Evolutionary conservation across 129 eudicot species (phyloP), one percentile per base, ranked within the genome.

Genomic region (Glebionis coronaria): DNA sequence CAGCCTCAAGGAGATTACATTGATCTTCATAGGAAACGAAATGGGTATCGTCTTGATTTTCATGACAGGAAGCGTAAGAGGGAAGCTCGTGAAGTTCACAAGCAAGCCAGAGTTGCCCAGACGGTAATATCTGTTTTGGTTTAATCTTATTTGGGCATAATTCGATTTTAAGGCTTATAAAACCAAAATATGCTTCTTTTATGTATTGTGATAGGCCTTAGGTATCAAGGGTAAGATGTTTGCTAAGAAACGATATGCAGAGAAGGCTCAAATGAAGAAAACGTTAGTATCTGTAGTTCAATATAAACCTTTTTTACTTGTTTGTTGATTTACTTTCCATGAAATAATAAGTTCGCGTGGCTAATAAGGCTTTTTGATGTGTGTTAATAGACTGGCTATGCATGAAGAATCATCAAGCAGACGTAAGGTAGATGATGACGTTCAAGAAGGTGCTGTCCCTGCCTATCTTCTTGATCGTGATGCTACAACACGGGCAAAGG

Each of bases 391-490:
- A 38, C 76, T 94, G 83, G 87, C 88, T 54, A 94, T 94, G 99
- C 99, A 94, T 60, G 99, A 94, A 72, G 99, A 94, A 76, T 86
- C 97, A 7, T 80, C 97, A 60, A 78, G 81, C 65, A 81, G 99
- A 78, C 92, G 99, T 73, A 94, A 89, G 90, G 99, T 94, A 52
- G 97, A 94, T 72, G 99, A 94, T 77, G 83, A 88, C 71, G 97
- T 92, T 58, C 87, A 84, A 12, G 99, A 94, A 1, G 99, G 99
- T 29, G 99, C 97, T 76, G 73, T 89, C 63, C 99, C 97, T 69
- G 90, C 95, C 15, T 93, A 88, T 86, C 91, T 93, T 67, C 97
- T 93, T 76, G 99, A 93, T 69, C 99, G 99, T 93, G 99, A 93
- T 35, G 74, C 74, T 9, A 93, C 97, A 51, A 80, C 97, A 15